Evolutionary conservation across 2,329 filamentous ascomycete genomes (phyloP).

Genomic region (Aspergillus fijiensis): DNA sequence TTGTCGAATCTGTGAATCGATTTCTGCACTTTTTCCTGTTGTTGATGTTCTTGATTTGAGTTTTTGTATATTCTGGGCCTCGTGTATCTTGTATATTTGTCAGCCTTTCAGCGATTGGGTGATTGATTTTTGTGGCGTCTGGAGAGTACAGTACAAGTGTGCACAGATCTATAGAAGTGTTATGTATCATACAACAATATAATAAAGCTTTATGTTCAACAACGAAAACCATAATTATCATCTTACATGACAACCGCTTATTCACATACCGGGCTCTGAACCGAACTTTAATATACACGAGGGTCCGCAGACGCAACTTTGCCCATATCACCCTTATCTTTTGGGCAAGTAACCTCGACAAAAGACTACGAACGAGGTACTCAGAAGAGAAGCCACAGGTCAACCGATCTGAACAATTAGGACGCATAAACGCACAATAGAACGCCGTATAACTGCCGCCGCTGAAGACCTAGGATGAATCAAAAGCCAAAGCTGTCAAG

Average conservation of each 20-base stretch:
- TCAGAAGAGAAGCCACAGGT: not conserved
- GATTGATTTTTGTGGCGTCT: not conserved
- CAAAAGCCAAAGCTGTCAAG: constrained; percentile 93
- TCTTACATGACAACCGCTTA: not conserved
- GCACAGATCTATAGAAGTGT: not conserved
- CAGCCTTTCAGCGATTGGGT: not conserved
- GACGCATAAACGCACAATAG: too few relatives aligned
- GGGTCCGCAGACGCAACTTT: not conserved
- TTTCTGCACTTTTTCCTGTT: not conserved
- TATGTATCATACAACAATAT: not conserved
- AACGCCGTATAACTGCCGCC: not conserved
- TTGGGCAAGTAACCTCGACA: not conserved
- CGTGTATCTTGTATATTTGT: not conserved
- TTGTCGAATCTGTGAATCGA: not conserved
- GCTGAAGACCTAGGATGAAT: not conserved
- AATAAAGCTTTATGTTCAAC: not conserved
- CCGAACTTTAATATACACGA: constrained; percentile 7
- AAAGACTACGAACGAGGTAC: not conserved
- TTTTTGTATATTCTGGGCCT: not conserved
- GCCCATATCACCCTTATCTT: not conserved
- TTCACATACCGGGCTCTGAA: constrained; percentile 3
- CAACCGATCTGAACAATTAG: not conserved
- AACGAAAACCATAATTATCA: not conserved
- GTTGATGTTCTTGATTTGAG: not conserved
- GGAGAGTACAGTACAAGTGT: not conserved